Conservation (phyloP, 768 basidiomycete species). For the Mycena chlorophos region DNA sequence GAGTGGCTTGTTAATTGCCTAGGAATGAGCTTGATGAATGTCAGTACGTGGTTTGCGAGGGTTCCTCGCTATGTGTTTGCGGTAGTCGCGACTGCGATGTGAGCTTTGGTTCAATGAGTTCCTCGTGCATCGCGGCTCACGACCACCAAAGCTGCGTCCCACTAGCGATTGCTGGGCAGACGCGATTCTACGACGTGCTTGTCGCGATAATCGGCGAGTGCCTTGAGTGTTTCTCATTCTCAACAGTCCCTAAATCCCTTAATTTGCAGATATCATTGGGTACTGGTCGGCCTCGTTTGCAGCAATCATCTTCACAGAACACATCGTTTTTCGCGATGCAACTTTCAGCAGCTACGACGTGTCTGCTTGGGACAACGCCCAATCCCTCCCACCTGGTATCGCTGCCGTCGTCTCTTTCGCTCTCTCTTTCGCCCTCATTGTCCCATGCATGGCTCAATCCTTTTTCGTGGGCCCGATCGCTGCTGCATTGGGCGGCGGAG, state of each 20-base stretch:
- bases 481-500: slow-evolving; percentile 51
- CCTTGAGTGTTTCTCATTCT: background rate
- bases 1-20: background rate
- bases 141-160: slow-evolving; percentile 59
- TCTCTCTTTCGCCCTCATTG: slow-evolving; percentile 53
- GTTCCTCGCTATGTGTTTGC: slow-evolving; percentile 73
- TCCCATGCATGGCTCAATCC: slow-evolving; percentile 70
- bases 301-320: slow-evolving; percentile 63
- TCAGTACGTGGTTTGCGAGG: slow-evolving; percentile 51
- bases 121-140: background rate
- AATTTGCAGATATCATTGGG: slow-evolving; percentile 41
- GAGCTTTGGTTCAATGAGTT: slow-evolving; percentile 18
- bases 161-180: slow-evolving; percentile 67
- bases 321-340: slow-evolving; percentile 59
- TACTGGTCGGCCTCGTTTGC: slow-evolving; percentile 63
- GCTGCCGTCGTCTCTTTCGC: slow-evolving; percentile 57
- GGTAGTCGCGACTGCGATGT: slow-evolving; percentile 67
- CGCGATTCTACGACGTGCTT: slow-evolving; percentile 62
- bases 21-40: slow-evolving; percentile 65
- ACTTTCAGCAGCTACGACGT: slow-evolving; percentile 50
- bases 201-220: slow-evolving; percentile 51
- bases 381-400: slow-evolving; percentile 57
- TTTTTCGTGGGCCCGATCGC: slow-evolving; percentile 70
- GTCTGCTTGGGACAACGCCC: slow-evolving; percentile 54
- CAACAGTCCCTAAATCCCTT: background rate